Base-by-base conservation (phyloP, 441 rosid species). In the Populus trichocarpa region DNA sequence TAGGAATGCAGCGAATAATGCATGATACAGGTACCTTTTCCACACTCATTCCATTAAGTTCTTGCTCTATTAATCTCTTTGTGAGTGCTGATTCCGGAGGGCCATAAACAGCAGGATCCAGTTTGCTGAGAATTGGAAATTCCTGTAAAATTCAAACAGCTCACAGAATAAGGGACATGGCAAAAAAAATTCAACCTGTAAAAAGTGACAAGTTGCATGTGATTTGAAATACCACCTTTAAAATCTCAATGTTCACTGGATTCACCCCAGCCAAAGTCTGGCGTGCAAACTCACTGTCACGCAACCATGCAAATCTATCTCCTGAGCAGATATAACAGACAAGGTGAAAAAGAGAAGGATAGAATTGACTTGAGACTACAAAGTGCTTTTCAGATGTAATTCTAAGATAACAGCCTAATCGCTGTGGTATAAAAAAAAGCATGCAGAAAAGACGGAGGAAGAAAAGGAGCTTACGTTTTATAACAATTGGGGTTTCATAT, bases 181-280 rank as follows among this genome's bases (percentile, higher is more conserved):
- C 16, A 8, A 42, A 84, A 77, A 1, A 63, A 12, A 22, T 78
- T 78, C 74, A 74, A 70, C 35, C 76, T 64, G 14, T 36, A 16
- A 36, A 64, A 63, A 73, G 71, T 22, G 70, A 73, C 69, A 67
- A 67, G 65, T 5, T 65, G 20, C 32, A 72, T 3, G 64, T 57
- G 28, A 8, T 40, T 40, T 65, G 40, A 28, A 53, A 76, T 72
- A 53, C 73, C 35, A 88, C 98, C 96, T 86, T 93, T 9, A 93
- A 73, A 76, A 93, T 77, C 90, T 91, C 89, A 46, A 96, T 93
- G 84, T 86, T 88, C 64, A 93, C 95, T 5, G 99, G 97, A 78
- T 96, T 93, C 77, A 93, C 98, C 77, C 98, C 99, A 30, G 98
- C 98, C 74, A 93, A 81, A 78, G 95, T 80, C 87, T 92, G 98